Evolutionary conservation across 1,139 yeast genomes (phyloP).

Genomic region (Petasospora rhodanensis): DNA sequence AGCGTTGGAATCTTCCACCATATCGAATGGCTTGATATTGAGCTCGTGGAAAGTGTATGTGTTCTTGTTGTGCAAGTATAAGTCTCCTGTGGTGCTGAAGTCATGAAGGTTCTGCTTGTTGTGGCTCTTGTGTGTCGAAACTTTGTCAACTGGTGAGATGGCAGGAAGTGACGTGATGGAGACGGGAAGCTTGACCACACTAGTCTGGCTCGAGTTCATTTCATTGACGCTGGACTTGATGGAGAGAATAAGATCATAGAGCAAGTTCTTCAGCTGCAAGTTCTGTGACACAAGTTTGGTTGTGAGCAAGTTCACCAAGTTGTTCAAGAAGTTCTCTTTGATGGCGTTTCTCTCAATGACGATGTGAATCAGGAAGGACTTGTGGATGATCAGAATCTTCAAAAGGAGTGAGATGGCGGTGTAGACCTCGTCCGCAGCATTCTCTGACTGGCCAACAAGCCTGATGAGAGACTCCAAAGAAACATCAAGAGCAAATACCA

Average conservation of each 20-base stretch:
- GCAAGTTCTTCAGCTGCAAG: slow-evolving; percentile 43
- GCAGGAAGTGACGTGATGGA: slow-evolving; percentile 22
- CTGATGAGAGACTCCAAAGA: slow-evolving; percentile 21
- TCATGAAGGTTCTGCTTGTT: slow-evolving; percentile 26
- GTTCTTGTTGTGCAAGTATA: slow-evolving; percentile 30
- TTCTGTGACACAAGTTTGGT: slow-evolving; percentile 36
- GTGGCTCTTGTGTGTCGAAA: not conserved
- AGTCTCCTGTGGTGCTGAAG: no score
- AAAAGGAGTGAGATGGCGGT: slow-evolving; percentile 41
- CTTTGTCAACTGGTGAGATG: slow-evolving; percentile 13
- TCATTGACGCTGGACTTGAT: slow-evolving; percentile 37
- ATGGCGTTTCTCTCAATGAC: slow-evolving; percentile 26
- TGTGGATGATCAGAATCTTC: slow-evolving; percentile 59
- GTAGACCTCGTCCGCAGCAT: slow-evolving; percentile 21
- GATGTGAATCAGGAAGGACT: slow-evolving; percentile 34
- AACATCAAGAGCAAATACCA: slow-evolving; percentile 23
- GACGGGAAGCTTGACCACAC: slow-evolving; percentile 20
- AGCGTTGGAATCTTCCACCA: slow-evolving; percentile 63
- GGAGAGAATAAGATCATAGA: slow-evolving; percentile 59
- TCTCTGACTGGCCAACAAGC: slow-evolving; percentile 19
- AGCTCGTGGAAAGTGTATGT: slow-evolving; percentile 32
- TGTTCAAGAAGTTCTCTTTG: slow-evolving; percentile 31
- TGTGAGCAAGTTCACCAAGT: slow-evolving; percentile 43
- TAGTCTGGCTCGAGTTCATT: slow-evolving; percentile 17
- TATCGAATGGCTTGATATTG: slow-evolving; percentile 48